Percentiles rank a stretch among this genome's conserved stretches.
Conservation (phyloP, 495 filamentous ascomycete species). For the Penicillium ucsense region DNA sequence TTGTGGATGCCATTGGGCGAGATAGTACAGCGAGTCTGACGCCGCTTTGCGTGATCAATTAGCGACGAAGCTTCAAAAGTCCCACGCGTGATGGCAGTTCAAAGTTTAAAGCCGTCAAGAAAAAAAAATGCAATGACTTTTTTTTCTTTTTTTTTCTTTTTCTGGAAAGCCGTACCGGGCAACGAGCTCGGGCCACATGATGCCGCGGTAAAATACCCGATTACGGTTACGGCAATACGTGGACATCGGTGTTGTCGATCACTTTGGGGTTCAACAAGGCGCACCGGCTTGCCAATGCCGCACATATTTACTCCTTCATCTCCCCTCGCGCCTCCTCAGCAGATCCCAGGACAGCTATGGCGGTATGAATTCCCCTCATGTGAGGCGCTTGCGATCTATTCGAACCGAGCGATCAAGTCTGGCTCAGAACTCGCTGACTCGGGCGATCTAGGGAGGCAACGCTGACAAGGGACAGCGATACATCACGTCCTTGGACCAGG, state of each 20-base stretch:
- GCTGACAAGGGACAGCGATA: slow-evolving; percentile 69
- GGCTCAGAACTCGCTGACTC: slow-evolving; percentile 13
- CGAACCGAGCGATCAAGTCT: too few species aligned
- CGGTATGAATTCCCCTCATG: slow-evolving; percentile 15
- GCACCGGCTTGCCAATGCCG: slow-evolving; percentile 3
- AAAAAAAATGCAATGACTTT: not conserved
- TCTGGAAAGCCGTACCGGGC: not conserved
- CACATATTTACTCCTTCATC: slow-evolving; percentile 12
- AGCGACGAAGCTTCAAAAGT: too few species aligned
- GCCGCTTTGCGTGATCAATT: too few species aligned
- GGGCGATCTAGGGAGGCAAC: slow-evolving; percentile 31
- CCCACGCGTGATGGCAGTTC: too few species aligned
- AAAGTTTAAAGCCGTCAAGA: too few species aligned
- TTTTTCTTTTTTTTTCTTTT: slow-evolving; percentile 18
- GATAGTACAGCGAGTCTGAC: too few species aligned
- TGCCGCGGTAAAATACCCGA: slow-evolving; percentile 27
- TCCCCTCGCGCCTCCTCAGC: slow-evolving; percentile 10
- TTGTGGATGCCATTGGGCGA: slow-evolving; percentile 13
- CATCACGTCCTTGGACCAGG: slow-evolving; percentile 68
- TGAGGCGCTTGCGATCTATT: too few species aligned
- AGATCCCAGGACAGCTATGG: slow-evolving; percentile 21
- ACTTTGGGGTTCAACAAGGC: slow-evolving; percentile 2
- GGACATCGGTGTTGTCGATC: slow-evolving; percentile 17
- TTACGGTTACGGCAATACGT: slow-evolving; percentile 12
- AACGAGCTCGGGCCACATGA: slow-evolving; percentile 19